Evolutionary conservation across 2,329 filamentous ascomycete species (phyloP).

Genomic region (Fusarium pseudocircinatum): DNA sequence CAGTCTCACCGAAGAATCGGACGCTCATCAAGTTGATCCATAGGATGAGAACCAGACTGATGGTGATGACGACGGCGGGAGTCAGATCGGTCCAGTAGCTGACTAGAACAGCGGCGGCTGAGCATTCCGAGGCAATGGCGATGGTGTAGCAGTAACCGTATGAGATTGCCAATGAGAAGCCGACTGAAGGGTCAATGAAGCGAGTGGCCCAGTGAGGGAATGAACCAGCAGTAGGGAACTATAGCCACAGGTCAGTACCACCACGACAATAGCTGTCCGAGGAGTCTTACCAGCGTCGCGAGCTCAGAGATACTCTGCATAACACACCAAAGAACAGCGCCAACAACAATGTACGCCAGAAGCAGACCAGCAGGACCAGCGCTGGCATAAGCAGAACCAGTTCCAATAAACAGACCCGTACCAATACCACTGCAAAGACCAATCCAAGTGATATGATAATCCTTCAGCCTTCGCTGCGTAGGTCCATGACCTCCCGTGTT

Average conservation of each 20-base stretch:
- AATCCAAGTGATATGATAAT: conserved; percentile 41
- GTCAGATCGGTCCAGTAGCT: conserved; percentile 39
- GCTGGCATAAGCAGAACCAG: conserved; percentile 37
- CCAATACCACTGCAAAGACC: conserved; percentile 39
- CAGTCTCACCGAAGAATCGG: conserved; percentile 68
- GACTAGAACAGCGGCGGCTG: conserved; percentile 35
- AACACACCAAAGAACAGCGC: conserved; percentile 38
- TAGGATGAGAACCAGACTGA: conserved; percentile 64
- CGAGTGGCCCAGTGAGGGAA: conserved; percentile 42
- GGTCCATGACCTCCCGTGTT: conserved; percentile 37
- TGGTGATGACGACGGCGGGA: conserved; percentile 54
- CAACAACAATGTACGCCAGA: conserved; percentile 34
- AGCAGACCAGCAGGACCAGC: conserved; percentile 40
- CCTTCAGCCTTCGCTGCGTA: conserved; percentile 35
- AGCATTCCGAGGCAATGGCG: conserved; percentile 36
- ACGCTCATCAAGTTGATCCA: conserved; percentile 66
- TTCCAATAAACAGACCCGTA: conserved; percentile 38
- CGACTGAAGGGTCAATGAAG: conserved; percentile 39
- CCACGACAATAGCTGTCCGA: fast-evolving
- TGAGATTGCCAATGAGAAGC: conserved; percentile 37
- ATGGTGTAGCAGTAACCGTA: conserved; percentile 42
- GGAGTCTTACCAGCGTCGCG: conserved; percentile 30
- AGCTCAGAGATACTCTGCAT: conserved; percentile 42
- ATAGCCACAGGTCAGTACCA: not conserved
- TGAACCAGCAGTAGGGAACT: conserved; percentile 39